Evolutionary conservation across 352 stramenopile genomes (phyloP).

Genomic region (Pythium oligandrum): DNA sequence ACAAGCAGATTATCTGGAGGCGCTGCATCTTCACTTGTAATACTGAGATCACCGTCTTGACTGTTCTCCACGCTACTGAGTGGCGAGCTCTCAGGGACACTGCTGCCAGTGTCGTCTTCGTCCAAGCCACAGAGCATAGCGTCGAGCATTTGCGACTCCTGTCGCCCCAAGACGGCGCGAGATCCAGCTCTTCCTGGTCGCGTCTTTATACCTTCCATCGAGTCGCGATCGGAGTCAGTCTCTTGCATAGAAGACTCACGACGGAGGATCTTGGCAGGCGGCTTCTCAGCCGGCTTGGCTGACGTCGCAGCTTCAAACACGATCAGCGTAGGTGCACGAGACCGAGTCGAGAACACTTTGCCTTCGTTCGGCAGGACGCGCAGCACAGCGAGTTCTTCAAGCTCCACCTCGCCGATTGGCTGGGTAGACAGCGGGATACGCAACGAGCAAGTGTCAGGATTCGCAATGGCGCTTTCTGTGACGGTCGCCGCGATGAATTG

Average conservation of each 20-base stretch:
- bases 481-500: neutral
- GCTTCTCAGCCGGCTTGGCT: no score
- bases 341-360: conserved; percentile 34
- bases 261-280: no score
- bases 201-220: no score
- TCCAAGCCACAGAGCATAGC: conserved; percentile 20
- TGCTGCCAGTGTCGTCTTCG: conserved; percentile 6
- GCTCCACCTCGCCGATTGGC: neutral
- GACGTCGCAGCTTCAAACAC: conserved; percentile 24
- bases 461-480: no score
- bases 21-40: conserved; percentile 6
- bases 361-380: conserved; percentile 24
- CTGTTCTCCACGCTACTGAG: neutral
- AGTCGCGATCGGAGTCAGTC: no score
- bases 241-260: no score
- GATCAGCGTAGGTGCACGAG: conserved; percentile 31
- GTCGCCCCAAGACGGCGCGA: conserved; percentile 12
- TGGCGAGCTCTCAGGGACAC: neutral
- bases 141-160: conserved; percentile 31
- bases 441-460: no score
- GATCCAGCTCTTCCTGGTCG: neutral
- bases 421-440: no score
- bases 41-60: neutral
- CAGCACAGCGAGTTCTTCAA: conserved; percentile 11
- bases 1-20: conserved; percentile 20